Conservation (phyloP, 768 basidiomycete genomes). For the Daedalea quercina region DNA sequence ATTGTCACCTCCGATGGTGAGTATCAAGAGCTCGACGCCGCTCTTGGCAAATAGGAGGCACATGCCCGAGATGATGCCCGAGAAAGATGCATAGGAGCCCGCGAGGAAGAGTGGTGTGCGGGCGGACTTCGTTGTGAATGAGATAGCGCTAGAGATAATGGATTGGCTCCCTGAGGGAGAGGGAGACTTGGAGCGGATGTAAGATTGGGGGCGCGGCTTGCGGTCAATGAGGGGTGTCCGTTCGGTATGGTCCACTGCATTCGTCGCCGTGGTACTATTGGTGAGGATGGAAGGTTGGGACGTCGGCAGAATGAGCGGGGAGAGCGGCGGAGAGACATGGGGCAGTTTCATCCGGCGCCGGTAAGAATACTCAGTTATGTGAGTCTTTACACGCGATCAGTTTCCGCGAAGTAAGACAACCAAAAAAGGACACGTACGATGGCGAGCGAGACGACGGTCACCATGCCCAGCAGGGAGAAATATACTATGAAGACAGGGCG, state of each 20-base stretch:
- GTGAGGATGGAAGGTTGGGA: constrained; percentile 30
- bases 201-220: constrained; percentile 27
- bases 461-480: constrained; percentile 63
- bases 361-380: constrained; percentile 61
- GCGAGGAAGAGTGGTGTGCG: constrained; percentile 61
- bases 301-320: constrained; percentile 31
- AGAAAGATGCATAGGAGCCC: constrained; percentile 80
- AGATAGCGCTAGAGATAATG: constrained; percentile 12
- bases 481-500: constrained; percentile 76
- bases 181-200: constrained; percentile 16
- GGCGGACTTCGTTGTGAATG: constrained; percentile 20
- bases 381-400: constrained; percentile 46
- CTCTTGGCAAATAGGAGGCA: constrained; percentile 92
- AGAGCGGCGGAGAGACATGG: constrained; percentile 27
- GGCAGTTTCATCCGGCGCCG: constrained; percentile 27
- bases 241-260: constrained; percentile 31
- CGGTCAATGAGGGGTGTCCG: constrained; percentile 49
- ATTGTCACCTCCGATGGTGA: constrained; percentile 69
- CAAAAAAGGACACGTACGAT: constrained; percentile 42
- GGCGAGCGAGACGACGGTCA: constrained; percentile 52
- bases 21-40: constrained; percentile 79
- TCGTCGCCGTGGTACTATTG: constrained; percentile 22
- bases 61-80: constrained; percentile 87
- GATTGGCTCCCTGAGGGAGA: constrained; percentile 12
- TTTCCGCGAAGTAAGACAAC: background rate